Percentiles rank a stretch among this genome's conserved stretches.
phyloP scores from a whole-genome alignment of 257 asterid species.

The Agastache rugosa region DNA sequence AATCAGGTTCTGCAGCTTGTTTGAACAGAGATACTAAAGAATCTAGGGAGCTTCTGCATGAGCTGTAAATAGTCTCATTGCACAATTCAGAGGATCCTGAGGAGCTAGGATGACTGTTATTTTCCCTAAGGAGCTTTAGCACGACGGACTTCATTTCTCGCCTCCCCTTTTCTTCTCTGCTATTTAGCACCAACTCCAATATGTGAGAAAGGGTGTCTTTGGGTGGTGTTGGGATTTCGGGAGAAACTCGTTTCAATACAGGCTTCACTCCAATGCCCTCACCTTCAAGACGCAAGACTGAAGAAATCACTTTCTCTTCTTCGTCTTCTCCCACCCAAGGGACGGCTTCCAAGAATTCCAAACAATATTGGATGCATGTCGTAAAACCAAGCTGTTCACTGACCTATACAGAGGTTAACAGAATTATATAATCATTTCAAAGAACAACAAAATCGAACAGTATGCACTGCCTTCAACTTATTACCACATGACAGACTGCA shows the following conservation, averaged over 20 bases:
- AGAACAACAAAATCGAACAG: not conserved
- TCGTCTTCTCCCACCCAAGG: slow-evolving; percentile 99
- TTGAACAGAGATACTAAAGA: slow-evolving; percentile 60
- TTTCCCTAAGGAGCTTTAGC: slow-evolving; percentile 80
- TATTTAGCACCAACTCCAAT: slow-evolving; percentile 74
- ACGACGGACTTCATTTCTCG: slow-evolving; percentile 88
- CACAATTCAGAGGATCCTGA: slow-evolving; percentile 63
- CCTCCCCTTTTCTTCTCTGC: slow-evolving; percentile 87
- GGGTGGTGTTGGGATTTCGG: slow-evolving; percentile 58
- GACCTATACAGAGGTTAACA: slow-evolving; percentile 47
- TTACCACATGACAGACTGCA: too few relatives aligned
- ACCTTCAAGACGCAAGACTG: slow-evolving; percentile 61
- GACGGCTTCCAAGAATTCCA: slow-evolving; percentile 96
- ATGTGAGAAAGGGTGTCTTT: slow-evolving; percentile 77
- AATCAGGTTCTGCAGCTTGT: slow-evolving; percentile 68
- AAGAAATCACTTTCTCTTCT: slow-evolving; percentile 83
- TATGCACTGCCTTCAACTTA: too few relatives aligned
- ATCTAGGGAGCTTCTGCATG: slow-evolving; percentile 68
- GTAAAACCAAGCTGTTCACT: slow-evolving; percentile 78
- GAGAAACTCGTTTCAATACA: slow-evolving; percentile 76
- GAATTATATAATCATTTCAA: slow-evolving; percentile 9
- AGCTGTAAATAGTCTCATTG: slow-evolving; percentile 59
- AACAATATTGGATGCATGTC: slow-evolving; percentile 70
- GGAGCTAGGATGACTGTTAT: slow-evolving; percentile 56
- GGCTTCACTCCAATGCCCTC: slow-evolving; percentile 78